Evolutionary conservation across 257 asterid genomes (phyloP), one percentile per base, ranked within the genome.

Genomic region (Nicotiana noctiflora): DNA sequence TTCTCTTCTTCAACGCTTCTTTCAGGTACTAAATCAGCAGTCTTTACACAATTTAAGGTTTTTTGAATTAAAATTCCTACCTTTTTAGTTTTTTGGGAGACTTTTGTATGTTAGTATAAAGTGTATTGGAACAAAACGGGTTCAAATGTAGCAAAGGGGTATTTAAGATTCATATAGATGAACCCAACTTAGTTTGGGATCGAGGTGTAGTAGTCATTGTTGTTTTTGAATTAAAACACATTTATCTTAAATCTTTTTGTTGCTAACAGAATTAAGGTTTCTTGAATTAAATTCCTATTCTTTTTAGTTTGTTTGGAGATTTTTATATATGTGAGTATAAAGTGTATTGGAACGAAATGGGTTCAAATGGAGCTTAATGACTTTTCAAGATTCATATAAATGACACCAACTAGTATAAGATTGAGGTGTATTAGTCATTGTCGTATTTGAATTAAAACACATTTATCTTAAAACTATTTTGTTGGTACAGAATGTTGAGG

Each of bases 401-500:
- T 13, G 55, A 49, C 55, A 4, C 55, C 55, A 49, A 49, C 55
- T 49, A 49, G 17, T 49, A 13, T 49, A 10, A 13, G 55, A 49
- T 51, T 10, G 56, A 51, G 56, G 56, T 51, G 18, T 51, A 51
- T 2, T 12, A 51, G 56, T 51, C 14, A 14, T 3, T 14, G 17
- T 51, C 17, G 15, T 59, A 19, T 59, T 59, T n/a, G 64, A 59
- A 8, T 59, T 49, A 23, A 12, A 3, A 23, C 6, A 40, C 23
- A n/a, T 9, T 6, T 37, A 18, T 44, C n/a, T 10, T 14, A 21
- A 76, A 79, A 19, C 61, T 51, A 2, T 56, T 56, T 81, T 77
- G 81, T 70, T 79, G 55, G 51, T 63, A 60, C 85, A 95, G 97
- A 89, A 93, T 95, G 98, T 85, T 91, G 93, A 90, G 96, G 89